Evolutionary conservation across 352 stramenopile species (phyloP), one percentile per base, ranked within the genome.

Genomic region (Albugo candida): DNA sequence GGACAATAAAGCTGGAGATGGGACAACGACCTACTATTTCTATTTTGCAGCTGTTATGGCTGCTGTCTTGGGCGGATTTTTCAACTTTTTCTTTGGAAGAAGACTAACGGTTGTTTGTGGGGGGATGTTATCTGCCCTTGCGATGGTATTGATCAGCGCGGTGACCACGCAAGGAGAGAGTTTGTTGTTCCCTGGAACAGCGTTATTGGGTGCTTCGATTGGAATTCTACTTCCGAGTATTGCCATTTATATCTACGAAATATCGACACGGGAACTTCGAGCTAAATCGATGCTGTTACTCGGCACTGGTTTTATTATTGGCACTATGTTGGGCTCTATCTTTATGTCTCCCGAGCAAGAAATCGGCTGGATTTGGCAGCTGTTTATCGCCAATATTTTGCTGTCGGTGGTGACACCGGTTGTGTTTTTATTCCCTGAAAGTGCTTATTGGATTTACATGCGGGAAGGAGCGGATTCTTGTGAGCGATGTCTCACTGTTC

Each of bases 351-450:
- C 38, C 20, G 56, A 77, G 14, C 68, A 76, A 46, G 60, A 77
- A 47, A 49, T 86, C 21, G 73, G 70, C 13, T 86, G 73, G 73
- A 68, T 86, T 41, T 86, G 73, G 73, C 73, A 86, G 46, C 61
- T 54, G 6, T 86, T 86, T 49, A 65, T 48, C 4, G 68, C 68
- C 12, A 73, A 61, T 6, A 60, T 82, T 8, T 56, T 86, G n/a
- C 68, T 86, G 12, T 63, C 70, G 3, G 51, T 82, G 38, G 62
- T 86, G 40, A 78, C 70, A 13, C 73, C 73, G 0, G 65, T 67
- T 0, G 72, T 86, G 3, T 79, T 81, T 42, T 57, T 86, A 20
- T 81, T 86, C 47, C 70, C 73, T 1, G 73, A 86, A 45, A 82
- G 68, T 60, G 70, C 73, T n/a, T 74, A 74, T 54, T 86, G 70